These are phyloP conservation scores for Phytophthora constricta DNA, from an alignment of 352 stramenopile species.

Conservation along the genomic window DNA sequence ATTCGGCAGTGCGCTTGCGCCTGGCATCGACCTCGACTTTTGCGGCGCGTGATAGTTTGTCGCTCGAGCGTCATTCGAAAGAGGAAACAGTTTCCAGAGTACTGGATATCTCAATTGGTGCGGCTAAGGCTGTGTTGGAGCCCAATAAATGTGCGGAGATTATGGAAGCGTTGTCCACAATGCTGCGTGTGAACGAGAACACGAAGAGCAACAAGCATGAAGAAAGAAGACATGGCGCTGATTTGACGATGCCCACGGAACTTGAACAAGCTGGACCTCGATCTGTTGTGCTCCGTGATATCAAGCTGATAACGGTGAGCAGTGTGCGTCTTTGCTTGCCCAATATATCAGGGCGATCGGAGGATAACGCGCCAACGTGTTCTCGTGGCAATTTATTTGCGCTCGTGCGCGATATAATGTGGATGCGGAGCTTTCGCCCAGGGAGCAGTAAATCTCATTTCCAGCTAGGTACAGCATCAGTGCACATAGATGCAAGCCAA, in stretches of 20 bases:
- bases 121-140: constrained; percentile 32
- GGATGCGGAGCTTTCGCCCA: constrained; percentile 16
- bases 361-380: neutral
- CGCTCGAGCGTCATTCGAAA: neutral
- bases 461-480: constrained; percentile 28
- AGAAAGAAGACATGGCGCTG: neutral
- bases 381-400: constrained; percentile 20
- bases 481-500: constrained; percentile 9
- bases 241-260: constrained; percentile 1
- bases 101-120: constrained; percentile 47
- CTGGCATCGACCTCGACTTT: constrained; percentile 27
- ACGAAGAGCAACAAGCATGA: constrained; percentile 1
- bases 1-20: constrained; percentile 71
- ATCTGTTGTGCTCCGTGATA: constrained; percentile 26
- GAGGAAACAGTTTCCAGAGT: constrained; percentile 33
- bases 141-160: constrained; percentile 35
- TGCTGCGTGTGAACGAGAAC: constrained; percentile 13
- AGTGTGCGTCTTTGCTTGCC: constrained; percentile 36
- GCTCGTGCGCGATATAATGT: constrained; percentile 32
- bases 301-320: constrained; percentile 44
- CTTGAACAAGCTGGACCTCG: neutral
- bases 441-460: constrained; percentile 15
- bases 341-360: neutral
- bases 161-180: constrained; percentile 29
- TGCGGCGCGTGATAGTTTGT: constrained; percentile 8